Evolutionary conservation across 768 basidiomycete genomes (phyloP).

Genomic region (Leccinum rimulosum): DNA sequence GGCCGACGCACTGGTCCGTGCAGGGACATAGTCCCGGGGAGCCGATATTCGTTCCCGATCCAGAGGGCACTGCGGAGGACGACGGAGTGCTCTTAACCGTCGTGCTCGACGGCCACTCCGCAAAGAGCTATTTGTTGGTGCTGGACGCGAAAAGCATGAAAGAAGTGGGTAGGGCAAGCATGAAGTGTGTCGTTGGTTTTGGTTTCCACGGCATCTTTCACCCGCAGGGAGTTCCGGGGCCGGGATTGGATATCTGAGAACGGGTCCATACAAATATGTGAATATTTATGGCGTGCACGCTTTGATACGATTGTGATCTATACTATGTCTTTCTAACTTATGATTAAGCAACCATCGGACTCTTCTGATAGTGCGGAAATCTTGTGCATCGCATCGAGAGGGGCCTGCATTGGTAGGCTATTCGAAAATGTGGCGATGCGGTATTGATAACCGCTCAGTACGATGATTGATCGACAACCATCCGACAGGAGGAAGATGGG

Average conservation of each 20-base stretch:
- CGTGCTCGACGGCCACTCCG: constrained; percentile 32
- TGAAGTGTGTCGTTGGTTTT: constrained; percentile 32
- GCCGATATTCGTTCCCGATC: constrained; percentile 37
- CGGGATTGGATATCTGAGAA: constrained; percentile 21
- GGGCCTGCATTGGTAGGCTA: background rate
- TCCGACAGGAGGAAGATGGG: background rate
- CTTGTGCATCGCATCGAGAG: background rate
- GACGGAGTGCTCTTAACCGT: constrained; percentile 38
- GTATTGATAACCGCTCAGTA: background rate
- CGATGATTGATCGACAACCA: background rate
- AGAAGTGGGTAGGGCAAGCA: constrained; percentile 37
- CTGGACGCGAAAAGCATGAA: constrained; percentile 36
- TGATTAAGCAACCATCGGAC: background rate
- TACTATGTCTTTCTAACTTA: background rate
- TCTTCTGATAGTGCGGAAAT: background rate
- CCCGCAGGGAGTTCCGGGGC: constrained; percentile 4
- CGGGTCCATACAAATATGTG: background rate
- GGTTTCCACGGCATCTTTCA: constrained; percentile 37
- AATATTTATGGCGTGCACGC: background rate
- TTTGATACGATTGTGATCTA: background rate
- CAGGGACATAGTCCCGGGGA: constrained; percentile 35
- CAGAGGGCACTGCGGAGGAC: constrained; percentile 31
- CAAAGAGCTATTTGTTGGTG: constrained; percentile 36
- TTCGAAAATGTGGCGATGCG: too few relatives aligned
- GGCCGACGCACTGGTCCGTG: constrained; percentile 26